These are phyloP conservation scores for Apium graveolens DNA, from an alignment of 129 eudicot species.

Conservation along the genomic window DNA sequence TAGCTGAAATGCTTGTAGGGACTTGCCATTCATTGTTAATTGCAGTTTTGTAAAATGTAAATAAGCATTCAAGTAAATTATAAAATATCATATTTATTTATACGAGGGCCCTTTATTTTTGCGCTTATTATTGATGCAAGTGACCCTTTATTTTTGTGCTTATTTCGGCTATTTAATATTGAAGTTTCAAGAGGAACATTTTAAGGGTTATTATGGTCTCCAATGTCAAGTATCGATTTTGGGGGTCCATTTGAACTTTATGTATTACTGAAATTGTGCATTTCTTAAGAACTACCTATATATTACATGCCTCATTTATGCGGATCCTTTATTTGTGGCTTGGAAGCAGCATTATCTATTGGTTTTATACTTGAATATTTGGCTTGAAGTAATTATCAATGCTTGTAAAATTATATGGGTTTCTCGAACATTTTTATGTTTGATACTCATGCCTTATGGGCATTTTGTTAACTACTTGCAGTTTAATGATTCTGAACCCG, in stretches of 20 bases:
- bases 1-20: background rate
- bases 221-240: background rate
- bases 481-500: constrained; percentile 36
- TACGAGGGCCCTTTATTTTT: background rate
- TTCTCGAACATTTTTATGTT: background rate
- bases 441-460: background rate
- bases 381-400: background rate
- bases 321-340: background rate
- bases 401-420: background rate
- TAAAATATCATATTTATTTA: background rate
- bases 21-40: background rate
- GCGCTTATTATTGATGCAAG: background rate
- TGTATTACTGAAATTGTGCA: background rate
- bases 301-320: background rate
- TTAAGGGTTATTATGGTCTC: background rate
- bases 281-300: background rate
- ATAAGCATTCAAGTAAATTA: background rate
- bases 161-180: background rate
- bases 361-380: background rate
- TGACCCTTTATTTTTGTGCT: background rate
- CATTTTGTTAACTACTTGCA: constrained; percentile 23
- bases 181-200: background rate
- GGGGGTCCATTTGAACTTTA: background rate
- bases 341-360: background rate
- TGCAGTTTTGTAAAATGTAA: background rate